Conservation (phyloP, 345 rosid species). For the Boechera retrofracta region DNA sequence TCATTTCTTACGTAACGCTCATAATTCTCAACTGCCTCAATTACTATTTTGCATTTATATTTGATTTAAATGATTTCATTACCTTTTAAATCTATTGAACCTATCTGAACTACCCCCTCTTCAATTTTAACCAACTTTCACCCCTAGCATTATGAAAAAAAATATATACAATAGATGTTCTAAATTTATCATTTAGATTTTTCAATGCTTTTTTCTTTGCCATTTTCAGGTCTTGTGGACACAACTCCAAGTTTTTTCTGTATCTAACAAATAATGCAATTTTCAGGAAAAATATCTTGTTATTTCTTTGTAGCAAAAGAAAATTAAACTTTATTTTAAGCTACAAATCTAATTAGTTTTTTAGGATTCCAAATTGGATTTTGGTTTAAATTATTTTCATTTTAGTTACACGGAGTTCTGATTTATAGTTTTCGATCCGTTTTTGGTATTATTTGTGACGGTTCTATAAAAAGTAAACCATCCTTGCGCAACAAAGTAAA, state of each 20-base stretch:
- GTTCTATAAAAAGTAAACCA: background rate
- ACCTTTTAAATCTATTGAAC: constrained; percentile 40
- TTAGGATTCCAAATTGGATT: no score
- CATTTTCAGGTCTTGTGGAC: constrained; percentile 18
- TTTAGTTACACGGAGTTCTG: no score
- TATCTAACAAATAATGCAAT: constrained; percentile 2
- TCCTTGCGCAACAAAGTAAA: background rate
- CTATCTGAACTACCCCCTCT: constrained; percentile 37
- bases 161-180: background rate
- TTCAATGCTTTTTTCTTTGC: background rate
- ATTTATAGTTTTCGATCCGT: no score
- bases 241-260: background rate
- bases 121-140: constrained; percentile 40
- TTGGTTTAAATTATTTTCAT: no score
- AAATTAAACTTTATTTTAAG: background rate
- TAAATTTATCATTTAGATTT: constrained; percentile 1
- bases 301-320: background rate
- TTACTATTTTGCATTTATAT: constrained; percentile 42
- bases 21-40: constrained; percentile 45
- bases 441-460: background rate
- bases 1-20: constrained; percentile 43
- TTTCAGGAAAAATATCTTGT: background rate
- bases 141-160: background rate
- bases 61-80: constrained; percentile 41
- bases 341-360: background rate